Conservation (phyloP, 179 eudicot species). For the Patellifolia procumbens region DNA sequence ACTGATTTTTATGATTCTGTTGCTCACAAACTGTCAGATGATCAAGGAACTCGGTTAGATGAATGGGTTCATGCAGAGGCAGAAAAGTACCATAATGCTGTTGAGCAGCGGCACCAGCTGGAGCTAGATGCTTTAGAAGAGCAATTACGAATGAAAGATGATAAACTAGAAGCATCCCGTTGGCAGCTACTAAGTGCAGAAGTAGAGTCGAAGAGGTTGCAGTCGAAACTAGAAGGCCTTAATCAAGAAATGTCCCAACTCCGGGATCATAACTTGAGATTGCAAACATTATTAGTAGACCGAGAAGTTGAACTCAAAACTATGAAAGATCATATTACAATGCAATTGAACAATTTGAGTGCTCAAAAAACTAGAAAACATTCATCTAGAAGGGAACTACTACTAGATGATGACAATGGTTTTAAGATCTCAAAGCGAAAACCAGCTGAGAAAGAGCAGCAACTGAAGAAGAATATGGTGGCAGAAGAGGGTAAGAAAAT, state of each 20-base stretch:
- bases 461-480: slow-evolving; percentile 22
- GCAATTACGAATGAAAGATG: slow-evolving; percentile 71
- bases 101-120: slow-evolving; percentile 63
- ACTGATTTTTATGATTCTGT: slow-evolving; percentile 1
- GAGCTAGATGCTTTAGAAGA: slow-evolving; percentile 79
- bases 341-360: slow-evolving; percentile 36
- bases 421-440: slow-evolving; percentile 56
- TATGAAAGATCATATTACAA: slow-evolving; percentile 48
- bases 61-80: slow-evolving; percentile 66
- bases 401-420: slow-evolving; percentile 34
- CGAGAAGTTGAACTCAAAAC: slow-evolving; percentile 62
- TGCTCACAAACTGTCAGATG: slow-evolving; percentile 39
- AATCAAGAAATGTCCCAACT: slow-evolving; percentile 57
- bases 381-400: slow-evolving; percentile 30
- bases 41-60: slow-evolving; percentile 47
- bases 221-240: slow-evolving; percentile 65
- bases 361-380: slow-evolving; percentile 33
- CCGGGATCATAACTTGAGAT: slow-evolving; percentile 54
- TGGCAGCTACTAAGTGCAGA: slow-evolving; percentile 75
- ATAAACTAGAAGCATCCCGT: slow-evolving; percentile 69
- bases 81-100: slow-evolving; percentile 46
- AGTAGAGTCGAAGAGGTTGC: slow-evolving; percentile 58
- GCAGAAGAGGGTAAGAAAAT: slow-evolving; percentile 25
- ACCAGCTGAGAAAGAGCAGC: slow-evolving; percentile 42
- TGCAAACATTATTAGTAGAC: slow-evolving; percentile 51